These are phyloP conservation scores for Thoreauomyces humboldtii DNA, from an alignment of 192 early-diverging fungal genomes.

Conservation along the genomic window DNA sequence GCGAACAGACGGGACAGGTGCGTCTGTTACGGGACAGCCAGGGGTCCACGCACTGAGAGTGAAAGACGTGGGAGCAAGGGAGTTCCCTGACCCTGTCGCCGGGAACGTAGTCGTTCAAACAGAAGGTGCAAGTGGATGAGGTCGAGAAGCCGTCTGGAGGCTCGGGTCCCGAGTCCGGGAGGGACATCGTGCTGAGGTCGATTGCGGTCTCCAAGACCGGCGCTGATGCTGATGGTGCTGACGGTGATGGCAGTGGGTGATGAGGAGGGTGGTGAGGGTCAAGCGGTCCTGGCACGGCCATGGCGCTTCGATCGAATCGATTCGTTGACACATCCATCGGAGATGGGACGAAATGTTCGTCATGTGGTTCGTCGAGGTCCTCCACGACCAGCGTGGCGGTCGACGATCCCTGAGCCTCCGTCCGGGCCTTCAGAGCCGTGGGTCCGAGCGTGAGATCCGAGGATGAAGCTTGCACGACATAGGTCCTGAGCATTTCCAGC, in stretches of 20 bases:
- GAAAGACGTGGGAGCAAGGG: constrained; percentile 61
- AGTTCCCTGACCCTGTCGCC: constrained; percentile 63
- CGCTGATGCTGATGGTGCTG: neutral
- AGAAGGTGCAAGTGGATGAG: constrained; percentile 55
- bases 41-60: constrained; percentile 61
- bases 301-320: too few relatives aligned
- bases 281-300: too few relatives aligned
- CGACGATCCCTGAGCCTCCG: too few relatives aligned
- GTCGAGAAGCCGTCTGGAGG: neutral
- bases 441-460: too few relatives aligned
- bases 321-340: too few relatives aligned
- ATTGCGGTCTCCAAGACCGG: neutral
- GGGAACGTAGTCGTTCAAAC: constrained; percentile 63
- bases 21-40: constrained; percentile 28
- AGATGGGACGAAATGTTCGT: too few relatives aligned
- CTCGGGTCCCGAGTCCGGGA: neutral
- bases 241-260: too few relatives aligned
- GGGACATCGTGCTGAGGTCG: neutral
- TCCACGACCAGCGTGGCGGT: too few relatives aligned
- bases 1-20: constrained; percentile 10
- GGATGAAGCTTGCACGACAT: too few relatives aligned
- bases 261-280: too few relatives aligned
- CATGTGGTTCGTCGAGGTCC: too few relatives aligned
- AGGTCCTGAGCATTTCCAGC: neutral
- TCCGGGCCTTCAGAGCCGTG: too few relatives aligned